Evolutionary conservation across 305 asterid genomes (phyloP).

Genomic region (Ruellia speciosa): DNA sequence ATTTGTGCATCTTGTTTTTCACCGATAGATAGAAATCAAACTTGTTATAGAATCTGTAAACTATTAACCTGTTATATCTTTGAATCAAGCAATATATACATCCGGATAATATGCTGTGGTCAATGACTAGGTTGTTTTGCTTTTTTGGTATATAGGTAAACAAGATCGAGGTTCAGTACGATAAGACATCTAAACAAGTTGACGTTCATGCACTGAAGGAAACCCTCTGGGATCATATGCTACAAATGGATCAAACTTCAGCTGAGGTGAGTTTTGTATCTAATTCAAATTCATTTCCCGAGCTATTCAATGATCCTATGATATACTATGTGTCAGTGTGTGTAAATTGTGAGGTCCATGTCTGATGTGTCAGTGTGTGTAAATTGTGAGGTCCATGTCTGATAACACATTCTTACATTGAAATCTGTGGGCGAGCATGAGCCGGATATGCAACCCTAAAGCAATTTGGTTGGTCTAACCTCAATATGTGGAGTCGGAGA

Average conservation of each 20-base stretch:
- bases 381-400: not conserved
- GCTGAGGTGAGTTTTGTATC: conserved; percentile 32
- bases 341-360: not conserved
- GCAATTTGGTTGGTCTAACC: too few species aligned
- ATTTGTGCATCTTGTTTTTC: too few species aligned
- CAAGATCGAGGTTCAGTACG: conserved; percentile 79
- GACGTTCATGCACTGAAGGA: conserved; percentile 89
- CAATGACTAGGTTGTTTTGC: not conserved
- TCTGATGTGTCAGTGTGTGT: not conserved
- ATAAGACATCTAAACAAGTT: conserved; percentile 81
- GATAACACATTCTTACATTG: too few species aligned
- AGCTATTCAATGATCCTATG: not conserved
- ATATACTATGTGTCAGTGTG: not conserved
- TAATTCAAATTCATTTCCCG: not conserved
- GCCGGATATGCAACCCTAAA: too few species aligned
- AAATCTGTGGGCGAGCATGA: too few species aligned
- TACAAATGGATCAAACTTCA: conserved; percentile 27
- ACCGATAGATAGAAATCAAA: too few species aligned
- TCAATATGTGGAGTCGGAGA: too few species aligned
- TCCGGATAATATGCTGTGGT: too few species aligned
- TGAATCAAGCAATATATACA: too few species aligned
- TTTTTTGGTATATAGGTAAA: conserved; percentile 44
- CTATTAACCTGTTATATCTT: too few species aligned
- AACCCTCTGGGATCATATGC: conserved; percentile 79
- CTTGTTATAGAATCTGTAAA: too few species aligned